Evolutionary conservation across 306 rosid genomes (phyloP), one percentile per base, ranked within the genome.

Genomic region (Cicer cuneatum): DNA sequence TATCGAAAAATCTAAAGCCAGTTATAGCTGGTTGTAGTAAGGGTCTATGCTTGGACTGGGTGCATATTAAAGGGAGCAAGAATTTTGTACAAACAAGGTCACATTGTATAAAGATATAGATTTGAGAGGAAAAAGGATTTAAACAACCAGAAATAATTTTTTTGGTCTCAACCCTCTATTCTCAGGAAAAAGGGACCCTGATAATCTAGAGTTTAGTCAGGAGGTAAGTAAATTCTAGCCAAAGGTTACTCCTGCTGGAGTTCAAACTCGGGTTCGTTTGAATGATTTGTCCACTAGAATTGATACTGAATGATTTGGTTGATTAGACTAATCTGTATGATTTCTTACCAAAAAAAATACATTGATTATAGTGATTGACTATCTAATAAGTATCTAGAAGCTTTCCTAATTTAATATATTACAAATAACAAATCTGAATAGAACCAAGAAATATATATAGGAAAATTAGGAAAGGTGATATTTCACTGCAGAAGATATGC

Each of bases 361-460:
- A 9, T 51, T 51, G 58, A 15, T 51, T 51, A 51, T 51, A 51
- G 24, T 8, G 8, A 16, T 51, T 7, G 59, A 16, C 59, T 52
- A 16, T 52, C 33, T 16, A 52, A 52, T 52, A 15, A 16, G 10
- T 52, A 16, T 18, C 33, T 52, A 52, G 29, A 52, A 52, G 10
- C 59, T 52, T 52, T 52, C 59, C 59, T 52, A 52, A 52, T 52
- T 52, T 52, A 52, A 10, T 52, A 8, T 52, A 52, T 16, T 52
- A 16, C 59, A 16, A 52, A 52, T 16, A 8, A 8, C 33, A 8
- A 52, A 52, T 52, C 59, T 16, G 29, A 52, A 52, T 52, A 16
- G 24, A 16, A 52, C 19, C 56, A 49, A 52, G 29, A 52, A 16
- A 52, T 52, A 46, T 14, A 12, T 29, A 46, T 14, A 12, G 10